Evolutionary conservation across 2,329 filamentous ascomycete genomes (phyloP).

Genomic region (Sporothrix dimorphospora): DNA sequence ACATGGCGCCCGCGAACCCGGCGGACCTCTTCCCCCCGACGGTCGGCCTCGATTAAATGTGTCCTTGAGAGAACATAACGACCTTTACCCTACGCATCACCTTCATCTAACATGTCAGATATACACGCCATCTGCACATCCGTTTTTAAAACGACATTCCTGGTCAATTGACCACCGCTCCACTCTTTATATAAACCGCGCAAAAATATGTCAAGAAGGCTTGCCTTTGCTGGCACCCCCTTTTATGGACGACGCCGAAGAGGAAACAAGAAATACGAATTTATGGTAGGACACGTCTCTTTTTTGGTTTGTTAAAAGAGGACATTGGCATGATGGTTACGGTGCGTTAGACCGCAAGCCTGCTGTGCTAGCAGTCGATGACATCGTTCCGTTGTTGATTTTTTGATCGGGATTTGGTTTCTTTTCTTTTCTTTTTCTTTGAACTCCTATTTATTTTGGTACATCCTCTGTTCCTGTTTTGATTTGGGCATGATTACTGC

Average conservation of each 20-base stretch:
- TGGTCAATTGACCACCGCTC: slow-evolving; percentile 25
- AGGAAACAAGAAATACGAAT: slow-evolving; percentile 12
- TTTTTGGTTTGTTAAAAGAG: not conserved
- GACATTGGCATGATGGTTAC: not conserved
- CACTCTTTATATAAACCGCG: slow-evolving; percentile 28
- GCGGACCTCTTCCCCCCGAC: slow-evolving; percentile 30
- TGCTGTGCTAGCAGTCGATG: not conserved
- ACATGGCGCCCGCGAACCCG: slow-evolving; percentile 26
- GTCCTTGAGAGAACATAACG: not conserved
- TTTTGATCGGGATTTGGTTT: not conserved
- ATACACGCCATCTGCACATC: not conserved
- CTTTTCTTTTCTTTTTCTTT: not conserved
- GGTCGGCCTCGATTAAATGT: slow-evolving; percentile 32
- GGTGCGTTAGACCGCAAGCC: not conserved
- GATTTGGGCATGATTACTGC: not conserved
- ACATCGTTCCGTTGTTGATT: not conserved
- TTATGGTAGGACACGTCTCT: slow-evolving; percentile 17
- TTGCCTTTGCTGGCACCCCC: not conserved
- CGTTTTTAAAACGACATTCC: not conserved
- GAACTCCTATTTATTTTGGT: slow-evolving; percentile 14
- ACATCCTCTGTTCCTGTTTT: not conserved
- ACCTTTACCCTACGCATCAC: not conserved
- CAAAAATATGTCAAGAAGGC: slow-evolving; percentile 19
- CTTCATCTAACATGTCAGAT: not conserved
- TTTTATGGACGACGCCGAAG: slow-evolving; percentile 16